phyloP scores from a whole-genome alignment of 257 asterid genomes.

The Solanum habrochaites region DNA sequence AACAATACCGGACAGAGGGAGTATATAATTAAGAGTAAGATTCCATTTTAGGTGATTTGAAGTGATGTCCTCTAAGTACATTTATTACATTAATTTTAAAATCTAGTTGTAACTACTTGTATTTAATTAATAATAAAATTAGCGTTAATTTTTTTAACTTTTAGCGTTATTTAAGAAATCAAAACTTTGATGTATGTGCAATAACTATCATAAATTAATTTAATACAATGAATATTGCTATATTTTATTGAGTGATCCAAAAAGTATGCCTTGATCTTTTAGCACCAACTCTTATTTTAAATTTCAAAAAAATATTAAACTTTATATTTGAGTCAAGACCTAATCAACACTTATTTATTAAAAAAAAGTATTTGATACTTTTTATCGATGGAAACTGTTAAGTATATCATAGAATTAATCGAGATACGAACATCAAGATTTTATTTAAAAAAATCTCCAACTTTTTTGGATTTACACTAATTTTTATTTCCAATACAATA shows the following conservation, averaged over 20 bases:
- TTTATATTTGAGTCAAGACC: neutral
- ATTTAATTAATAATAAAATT: neutral
- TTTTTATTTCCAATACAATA: neutral
- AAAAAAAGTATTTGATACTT: neutral
- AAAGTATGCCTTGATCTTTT: neutral
- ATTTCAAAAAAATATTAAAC: neutral
- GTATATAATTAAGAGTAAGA: neutral
- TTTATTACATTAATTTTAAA: neutral
- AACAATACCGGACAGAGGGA: no score
- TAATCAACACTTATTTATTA: neutral
- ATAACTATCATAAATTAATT: neutral
- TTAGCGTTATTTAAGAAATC: neutral
- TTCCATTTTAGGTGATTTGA: neutral
- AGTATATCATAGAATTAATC: neutral
- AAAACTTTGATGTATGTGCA: neutral
- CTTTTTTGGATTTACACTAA: neutral
- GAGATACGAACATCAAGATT: neutral
- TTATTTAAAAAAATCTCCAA: neutral
- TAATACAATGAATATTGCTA: neutral
- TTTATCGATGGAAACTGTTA: accelerated
- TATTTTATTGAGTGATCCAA: neutral
- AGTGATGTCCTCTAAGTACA: neutral
- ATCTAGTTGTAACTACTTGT: neutral
- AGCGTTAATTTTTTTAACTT: neutral
- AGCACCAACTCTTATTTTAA: neutral